These are phyloP conservation scores for Stereocaulon alpinum DNA, from an alignment of 495 filamentous ascomycete genomes.

Conservation along the genomic window DNA sequence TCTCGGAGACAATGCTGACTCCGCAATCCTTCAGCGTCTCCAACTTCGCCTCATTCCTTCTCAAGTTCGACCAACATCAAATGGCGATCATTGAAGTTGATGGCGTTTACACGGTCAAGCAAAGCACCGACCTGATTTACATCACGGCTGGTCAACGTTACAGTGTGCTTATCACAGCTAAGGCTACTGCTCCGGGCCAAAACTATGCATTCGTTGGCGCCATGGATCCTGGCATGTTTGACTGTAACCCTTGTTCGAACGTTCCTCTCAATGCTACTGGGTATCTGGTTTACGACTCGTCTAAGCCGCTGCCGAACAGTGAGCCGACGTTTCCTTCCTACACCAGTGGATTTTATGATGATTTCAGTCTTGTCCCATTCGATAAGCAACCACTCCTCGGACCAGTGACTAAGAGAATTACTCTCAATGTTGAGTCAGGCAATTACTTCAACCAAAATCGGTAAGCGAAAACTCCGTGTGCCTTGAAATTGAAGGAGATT, in stretches of 20 bases:
- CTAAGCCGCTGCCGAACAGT: not conserved
- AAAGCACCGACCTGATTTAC: conserved; percentile 39
- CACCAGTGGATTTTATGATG: not conserved
- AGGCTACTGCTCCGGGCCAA: conserved; percentile 29
- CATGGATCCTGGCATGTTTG: conserved; percentile 44
- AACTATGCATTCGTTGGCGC: conserved; percentile 46
- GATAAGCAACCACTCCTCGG: not conserved
- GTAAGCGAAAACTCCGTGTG: not conserved
- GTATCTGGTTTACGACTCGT: not conserved
- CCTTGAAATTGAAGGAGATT: no score
- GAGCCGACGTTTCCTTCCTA: not conserved
- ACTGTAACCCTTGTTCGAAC: conserved; percentile 12
- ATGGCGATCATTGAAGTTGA: conserved; percentile 48
- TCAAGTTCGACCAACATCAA: conserved; percentile 67
- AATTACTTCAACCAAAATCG: conserved; percentile 1
- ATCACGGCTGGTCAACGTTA: conserved; percentile 54
- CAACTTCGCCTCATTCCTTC: conserved; percentile 55
- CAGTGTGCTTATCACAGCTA: conserved; percentile 50
- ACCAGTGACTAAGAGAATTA: not conserved
- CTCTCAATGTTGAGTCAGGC: conserved; percentile 3
- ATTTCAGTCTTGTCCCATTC: conserved; percentile 1
- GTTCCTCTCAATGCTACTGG: conserved; percentile 4
- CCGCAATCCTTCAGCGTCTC: conserved; percentile 32
- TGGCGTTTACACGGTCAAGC: conserved; percentile 47
- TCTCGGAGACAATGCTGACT: no score